Evolutionary conservation across 257 asterid genomes (phyloP), one percentile per base, ranked within the genome.

Genomic region (Fraxinus quadrangulata): DNA sequence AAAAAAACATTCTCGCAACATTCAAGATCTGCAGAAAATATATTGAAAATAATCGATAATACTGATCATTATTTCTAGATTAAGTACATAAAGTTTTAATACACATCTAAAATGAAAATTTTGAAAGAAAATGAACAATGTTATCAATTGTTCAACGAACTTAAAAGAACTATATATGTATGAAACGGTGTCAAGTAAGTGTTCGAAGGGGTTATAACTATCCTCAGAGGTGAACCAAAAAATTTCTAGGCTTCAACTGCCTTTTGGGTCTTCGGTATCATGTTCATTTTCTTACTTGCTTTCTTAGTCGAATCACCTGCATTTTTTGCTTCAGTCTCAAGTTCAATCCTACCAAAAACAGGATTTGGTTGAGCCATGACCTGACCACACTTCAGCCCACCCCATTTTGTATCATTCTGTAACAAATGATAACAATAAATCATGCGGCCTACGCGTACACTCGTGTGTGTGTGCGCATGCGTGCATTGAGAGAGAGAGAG

Each of bases 391-490:
- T 87, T 91, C 76, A 94, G 86, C 81, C 96, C 97, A 3, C 99
- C 99, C 98, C 99, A 94, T 59, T 78, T 90, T 9, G 97, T 87
- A 54, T 92, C 97, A 67, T 82, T 83, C 99, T 92, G 96, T 85
- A 77, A 82, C 40, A 84, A 1, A 67, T 56, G 66, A 59, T 72
- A 16, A 67, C 6, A 83, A 16, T 26, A 47, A 34, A 69, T 78
- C 77, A 78, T 33, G 56, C 30, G 34, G 37, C 21, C 14, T 16
- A 81, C 77, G 49, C 74, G 26, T 31, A n/a, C 36, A 40, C 17
- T 31, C 6, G 17, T 17, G 47, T 37, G 14, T 67, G 73, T 67
- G 73, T 42, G 61, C 6, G 51, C 51, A 13, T 42, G 17, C 14
- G 16, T 2, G 49, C 0, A 42, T 12, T 10, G 47, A 40, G 68